Percentiles rank a stretch among this genome's conserved stretches.
These are phyloP conservation scores for Plasmodium adleri DNA, from an alignment of 169 alveolate species.

Conservation along the genomic window DNA sequence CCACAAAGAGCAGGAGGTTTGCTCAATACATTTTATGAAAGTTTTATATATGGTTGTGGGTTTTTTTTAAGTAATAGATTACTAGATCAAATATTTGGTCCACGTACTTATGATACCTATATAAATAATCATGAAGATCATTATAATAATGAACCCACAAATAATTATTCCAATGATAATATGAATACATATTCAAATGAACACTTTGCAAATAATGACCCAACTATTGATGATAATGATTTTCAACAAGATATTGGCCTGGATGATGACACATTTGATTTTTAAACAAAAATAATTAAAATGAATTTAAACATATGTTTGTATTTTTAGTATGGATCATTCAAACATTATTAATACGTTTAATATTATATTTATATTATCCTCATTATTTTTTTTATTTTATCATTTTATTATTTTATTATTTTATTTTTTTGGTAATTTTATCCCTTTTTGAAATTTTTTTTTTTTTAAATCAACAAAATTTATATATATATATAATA, in stretches of 20 bases:
- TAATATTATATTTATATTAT: too few relatives aligned
- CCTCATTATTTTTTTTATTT: too few relatives aligned
- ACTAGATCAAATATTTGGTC: conserved; percentile 73
- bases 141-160: conserved; percentile 22
- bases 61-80: conserved; percentile 73
- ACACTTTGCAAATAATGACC: conserved; percentile 41
- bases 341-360: too few relatives aligned
- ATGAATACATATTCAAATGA: conserved; percentile 46
- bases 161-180: conserved; percentile 15
- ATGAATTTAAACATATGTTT: too few relatives aligned
- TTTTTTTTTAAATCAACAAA: too few relatives aligned
- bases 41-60: conserved; percentile 76
- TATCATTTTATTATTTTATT: too few relatives aligned
- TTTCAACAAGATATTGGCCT: conserved; percentile 71
- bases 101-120: conserved; percentile 60
- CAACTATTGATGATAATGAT: conserved; percentile 65
- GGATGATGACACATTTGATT: conserved; percentile 68
- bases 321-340: too few relatives aligned
- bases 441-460: too few relatives aligned
- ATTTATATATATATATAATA: too few relatives aligned
- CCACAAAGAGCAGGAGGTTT: conserved; percentile 30
- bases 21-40: conserved; percentile 58
- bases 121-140: conserved; percentile 21
- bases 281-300: conserved; percentile 10
- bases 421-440: too few relatives aligned